phyloP scores from a whole-genome alignment of 2,329 filamentous ascomycete genomes.

The Colletotrichum lupini region DNA sequence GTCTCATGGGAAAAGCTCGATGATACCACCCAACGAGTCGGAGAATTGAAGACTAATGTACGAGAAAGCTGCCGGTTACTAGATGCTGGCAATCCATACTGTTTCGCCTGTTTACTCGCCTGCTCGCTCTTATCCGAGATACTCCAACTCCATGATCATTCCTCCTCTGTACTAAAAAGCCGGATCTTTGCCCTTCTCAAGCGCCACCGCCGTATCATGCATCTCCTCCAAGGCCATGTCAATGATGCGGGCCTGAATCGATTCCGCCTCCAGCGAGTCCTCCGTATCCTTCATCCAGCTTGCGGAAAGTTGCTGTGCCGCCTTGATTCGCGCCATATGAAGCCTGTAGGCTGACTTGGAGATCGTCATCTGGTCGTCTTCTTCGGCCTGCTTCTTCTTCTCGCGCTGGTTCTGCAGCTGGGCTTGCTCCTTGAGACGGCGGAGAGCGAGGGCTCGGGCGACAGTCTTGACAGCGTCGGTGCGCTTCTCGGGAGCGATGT shows the following conservation, averaged over 20 bases:
- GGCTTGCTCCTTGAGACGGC: neutral
- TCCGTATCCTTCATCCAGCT: neutral
- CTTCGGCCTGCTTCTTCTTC: neutral
- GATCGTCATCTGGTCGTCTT: neutral
- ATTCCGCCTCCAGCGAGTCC: neutral
- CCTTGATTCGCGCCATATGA: neutral
- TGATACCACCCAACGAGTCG: neutral
- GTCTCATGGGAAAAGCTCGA: neutral
- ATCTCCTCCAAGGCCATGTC: neutral
- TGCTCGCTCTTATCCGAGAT: neutral
- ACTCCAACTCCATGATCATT: neutral
- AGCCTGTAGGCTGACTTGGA: neutral
- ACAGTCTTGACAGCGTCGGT: neutral
- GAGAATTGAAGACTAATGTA: neutral
- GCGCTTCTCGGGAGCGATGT: neutral
- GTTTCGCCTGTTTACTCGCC: neutral
- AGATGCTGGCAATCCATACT: neutral
- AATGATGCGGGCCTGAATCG: neutral
- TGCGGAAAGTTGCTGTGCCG: neutral
- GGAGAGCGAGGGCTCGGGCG: neutral
- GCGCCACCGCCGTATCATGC: neutral
- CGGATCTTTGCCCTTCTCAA: neutral
- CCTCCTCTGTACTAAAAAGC: neutral
- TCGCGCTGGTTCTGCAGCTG: neutral
- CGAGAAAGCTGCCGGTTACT: neutral